phyloP scores from a whole-genome alignment of 164 flowering plant species.

The Piper betle region DNA sequence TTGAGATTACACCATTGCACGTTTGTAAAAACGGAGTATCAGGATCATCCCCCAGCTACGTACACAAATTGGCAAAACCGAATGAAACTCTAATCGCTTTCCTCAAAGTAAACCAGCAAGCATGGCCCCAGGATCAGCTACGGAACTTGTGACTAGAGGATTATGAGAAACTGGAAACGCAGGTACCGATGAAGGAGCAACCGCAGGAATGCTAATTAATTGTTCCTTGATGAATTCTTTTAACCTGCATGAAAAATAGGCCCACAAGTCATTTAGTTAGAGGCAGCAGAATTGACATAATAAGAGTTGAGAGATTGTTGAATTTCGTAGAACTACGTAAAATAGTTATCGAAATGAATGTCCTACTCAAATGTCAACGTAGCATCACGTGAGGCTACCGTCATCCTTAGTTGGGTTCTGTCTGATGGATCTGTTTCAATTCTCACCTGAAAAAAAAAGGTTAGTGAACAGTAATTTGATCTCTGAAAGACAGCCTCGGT shows the following conservation, averaged over 20 bases:
- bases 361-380: constrained; percentile 78
- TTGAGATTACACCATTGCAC: constrained; percentile 10
- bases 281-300: neutral
- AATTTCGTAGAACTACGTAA: neutral
- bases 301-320: neutral
- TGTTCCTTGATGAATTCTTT: constrained; percentile 94
- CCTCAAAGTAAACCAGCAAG: constrained; percentile 78
- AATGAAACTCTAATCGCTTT: neutral
- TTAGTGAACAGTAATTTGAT: neutral
- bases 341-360: neutral
- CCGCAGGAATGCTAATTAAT: constrained; percentile 47
- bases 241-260: constrained; percentile 39
- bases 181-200: constrained; percentile 24
- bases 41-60: constrained; percentile 24
- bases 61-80: constrained; percentile 27
- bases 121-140: constrained; percentile 77
- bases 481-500: neutral
- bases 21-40: constrained; percentile 13
- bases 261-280: neutral
- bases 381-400: constrained; percentile 88
- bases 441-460: constrained; percentile 38
- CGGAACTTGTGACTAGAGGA: constrained; percentile 28
- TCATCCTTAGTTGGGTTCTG: constrained; percentile 93
- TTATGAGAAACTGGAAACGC: constrained; percentile 26
- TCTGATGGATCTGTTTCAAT: constrained; percentile 99